Conservation (phyloP, 1,139 yeast genomes). For the Pichia sp. region DNA sequence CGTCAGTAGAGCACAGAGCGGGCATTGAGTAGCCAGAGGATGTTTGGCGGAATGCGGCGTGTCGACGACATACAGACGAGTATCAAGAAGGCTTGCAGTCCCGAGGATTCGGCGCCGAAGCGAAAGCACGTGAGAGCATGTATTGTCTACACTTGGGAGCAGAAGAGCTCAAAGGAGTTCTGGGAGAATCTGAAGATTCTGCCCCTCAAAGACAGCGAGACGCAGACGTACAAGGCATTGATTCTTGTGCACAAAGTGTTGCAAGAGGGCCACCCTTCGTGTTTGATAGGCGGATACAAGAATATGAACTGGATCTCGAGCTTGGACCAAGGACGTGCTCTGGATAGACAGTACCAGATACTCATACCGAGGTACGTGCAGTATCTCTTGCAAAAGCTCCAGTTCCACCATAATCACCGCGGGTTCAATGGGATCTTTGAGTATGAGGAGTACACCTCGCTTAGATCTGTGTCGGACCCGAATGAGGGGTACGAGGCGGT, state of each 20-base stretch:
- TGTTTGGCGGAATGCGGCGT: constrained; percentile 21
- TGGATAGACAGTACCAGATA: constrained; percentile 53
- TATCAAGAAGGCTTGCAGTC: constrained; percentile 80
- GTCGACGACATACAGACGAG: constrained; percentile 57
- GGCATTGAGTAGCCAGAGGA: constrained; percentile 2
- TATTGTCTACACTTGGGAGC: constrained; percentile 96
- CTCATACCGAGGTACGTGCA: constrained; percentile 75
- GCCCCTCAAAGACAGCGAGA: constrained; percentile 77
- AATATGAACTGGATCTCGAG: constrained; percentile 63
- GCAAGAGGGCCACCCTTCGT: constrained; percentile 92
- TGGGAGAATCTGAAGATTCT: constrained; percentile 81
- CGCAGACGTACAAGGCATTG: constrained; percentile 83
- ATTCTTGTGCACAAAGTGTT: constrained; percentile 87
- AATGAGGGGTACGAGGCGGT: constrained; percentile 93
- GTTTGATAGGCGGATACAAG: constrained; percentile 75
- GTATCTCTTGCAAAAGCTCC: constrained; percentile 67
- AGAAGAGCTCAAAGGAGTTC: constrained; percentile 77
- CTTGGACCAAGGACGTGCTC: constrained; percentile 39
- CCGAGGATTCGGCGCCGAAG: constrained; percentile 90
- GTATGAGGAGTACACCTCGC: constrained; percentile 88
- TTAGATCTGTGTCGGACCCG: constrained; percentile 86
- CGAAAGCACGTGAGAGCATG: constrained; percentile 93
- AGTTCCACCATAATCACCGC: constrained; percentile 79
- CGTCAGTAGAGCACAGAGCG: background rate
- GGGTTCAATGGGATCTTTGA: constrained; percentile 95